Percentiles rank a stretch among this genome's conserved stretches.
Evolutionary conservation across 768 basidiomycete species (phyloP).

Genomic region (Sporobolomyces phaffii): DNA sequence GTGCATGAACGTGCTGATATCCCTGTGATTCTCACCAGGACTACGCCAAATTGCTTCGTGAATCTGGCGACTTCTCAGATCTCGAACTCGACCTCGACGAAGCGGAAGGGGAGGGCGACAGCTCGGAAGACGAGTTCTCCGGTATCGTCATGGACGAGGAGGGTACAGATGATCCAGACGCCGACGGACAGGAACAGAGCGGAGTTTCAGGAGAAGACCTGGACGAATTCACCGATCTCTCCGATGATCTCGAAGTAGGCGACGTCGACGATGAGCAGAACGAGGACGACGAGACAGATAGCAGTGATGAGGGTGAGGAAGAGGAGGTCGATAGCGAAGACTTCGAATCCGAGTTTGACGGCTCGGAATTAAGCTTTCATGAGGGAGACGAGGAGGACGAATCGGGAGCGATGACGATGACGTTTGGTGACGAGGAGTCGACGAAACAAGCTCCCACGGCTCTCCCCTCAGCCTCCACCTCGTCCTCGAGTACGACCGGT

Average conservation of each 20-base stretch:
- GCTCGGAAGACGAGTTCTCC: slow-evolving; percentile 15
- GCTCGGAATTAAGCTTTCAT: slow-evolving; percentile 7
- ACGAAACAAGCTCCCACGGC: neutral
- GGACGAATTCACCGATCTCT: too few relatives aligned
- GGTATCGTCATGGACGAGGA: slow-evolving; percentile 17
- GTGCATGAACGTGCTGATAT: slow-evolving; percentile 2
- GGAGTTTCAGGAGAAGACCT: too few relatives aligned
- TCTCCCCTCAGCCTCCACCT: neutral
- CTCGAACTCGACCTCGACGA: slow-evolving; percentile 35
- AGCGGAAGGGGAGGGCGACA: neutral
- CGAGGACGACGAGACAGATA: neutral
- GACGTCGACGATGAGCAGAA: neutral
- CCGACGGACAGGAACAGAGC: too few relatives aligned
- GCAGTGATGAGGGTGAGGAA: neutral
- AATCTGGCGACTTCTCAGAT: slow-evolving; percentile 32
- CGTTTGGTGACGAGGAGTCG: neutral
- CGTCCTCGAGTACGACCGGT: neutral
- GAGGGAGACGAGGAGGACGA: slow-evolving; percentile 12
- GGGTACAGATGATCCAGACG: too few relatives aligned
- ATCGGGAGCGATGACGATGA: slow-evolving; percentile 6
- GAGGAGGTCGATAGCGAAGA: neutral
- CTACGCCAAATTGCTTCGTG: slow-evolving; percentile 38
- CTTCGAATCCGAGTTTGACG: slow-evolving; percentile 3
- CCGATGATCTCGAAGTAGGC: slow-evolving; percentile 31
- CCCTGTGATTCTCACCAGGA: slow-evolving; percentile 3